phyloP scores from a whole-genome alignment of 108 stramenopile species.

The Skeletonema tropicum region DNA sequence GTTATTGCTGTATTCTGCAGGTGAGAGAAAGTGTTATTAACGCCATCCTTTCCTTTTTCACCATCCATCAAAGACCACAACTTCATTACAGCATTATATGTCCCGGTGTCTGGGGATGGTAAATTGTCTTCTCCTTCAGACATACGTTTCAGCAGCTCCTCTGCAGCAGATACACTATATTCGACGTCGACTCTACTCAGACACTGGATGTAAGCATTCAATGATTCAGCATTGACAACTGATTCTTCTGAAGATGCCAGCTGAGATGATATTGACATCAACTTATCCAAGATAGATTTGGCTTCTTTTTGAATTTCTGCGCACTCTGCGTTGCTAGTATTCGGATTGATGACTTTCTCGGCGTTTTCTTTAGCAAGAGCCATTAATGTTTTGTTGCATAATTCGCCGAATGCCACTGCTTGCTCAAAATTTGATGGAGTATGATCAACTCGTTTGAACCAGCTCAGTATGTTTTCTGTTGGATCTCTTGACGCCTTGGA shows the following conservation, averaged over 20 bases:
- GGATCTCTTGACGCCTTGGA: neutral
- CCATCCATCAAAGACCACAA: constrained; percentile 58
- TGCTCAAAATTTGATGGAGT: constrained; percentile 27
- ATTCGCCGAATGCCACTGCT: constrained; percentile 21
- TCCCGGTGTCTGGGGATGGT: constrained; percentile 58
- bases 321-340: neutral
- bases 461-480: constrained; percentile 36
- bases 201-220: constrained; percentile 70
- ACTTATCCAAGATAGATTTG: constrained; percentile 26
- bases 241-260: constrained; percentile 17
- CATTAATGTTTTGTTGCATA: constrained; percentile 30
- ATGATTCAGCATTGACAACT: constrained; percentile 51
- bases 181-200: constrained; percentile 42
- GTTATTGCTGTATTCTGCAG: constrained; percentile 31
- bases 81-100: constrained; percentile 63
- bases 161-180: constrained; percentile 43
- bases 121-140: constrained; percentile 31
- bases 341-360: neutral
- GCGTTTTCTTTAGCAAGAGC: constrained; percentile 14
- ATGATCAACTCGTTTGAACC: constrained; percentile 40
- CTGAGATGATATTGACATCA: constrained; percentile 14
- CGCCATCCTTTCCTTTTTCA: constrained; percentile 24
- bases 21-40: constrained; percentile 41
- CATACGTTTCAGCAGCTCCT: constrained; percentile 62
- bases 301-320: constrained; percentile 29